Conservation (phyloP, 2,329 filamentous ascomycete genomes). For the Samsoniella hepiali region DNA sequence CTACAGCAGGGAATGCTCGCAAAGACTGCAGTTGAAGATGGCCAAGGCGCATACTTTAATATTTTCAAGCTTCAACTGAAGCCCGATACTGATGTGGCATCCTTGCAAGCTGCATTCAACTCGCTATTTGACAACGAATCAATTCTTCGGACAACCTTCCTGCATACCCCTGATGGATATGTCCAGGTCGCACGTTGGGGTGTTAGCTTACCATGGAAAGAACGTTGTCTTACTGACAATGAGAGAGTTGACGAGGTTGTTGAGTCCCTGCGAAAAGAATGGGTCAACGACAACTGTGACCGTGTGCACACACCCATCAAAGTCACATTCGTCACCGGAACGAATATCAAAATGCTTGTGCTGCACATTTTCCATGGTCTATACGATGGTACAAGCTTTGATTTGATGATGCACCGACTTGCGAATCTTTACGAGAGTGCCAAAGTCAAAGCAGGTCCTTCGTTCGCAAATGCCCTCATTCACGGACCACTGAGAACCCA, state of each 20-base stretch:
- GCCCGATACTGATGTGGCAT: slow-evolving; percentile 39
- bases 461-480: slow-evolving; percentile 65
- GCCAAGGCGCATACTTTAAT: slow-evolving; percentile 69
- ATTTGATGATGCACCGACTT: slow-evolving; percentile 62
- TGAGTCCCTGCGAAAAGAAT: slow-evolving; percentile 39
- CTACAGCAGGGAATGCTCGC: slow-evolving; percentile 85
- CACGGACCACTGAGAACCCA: slow-evolving; percentile 62
- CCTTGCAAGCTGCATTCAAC: slow-evolving; percentile 57
- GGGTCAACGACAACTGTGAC: slow-evolving; percentile 52
- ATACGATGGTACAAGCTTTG: slow-evolving; percentile 81
- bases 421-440: slow-evolving; percentile 23
- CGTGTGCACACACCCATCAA: slow-evolving; percentile 52
- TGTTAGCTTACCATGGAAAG: slow-evolving; percentile 42
- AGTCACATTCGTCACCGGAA: slow-evolving; percentile 38
- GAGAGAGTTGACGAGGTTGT: slow-evolving; percentile 34
- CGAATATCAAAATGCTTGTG: slow-evolving; percentile 41
- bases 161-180: slow-evolving; percentile 70
- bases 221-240: slow-evolving; percentile 29
- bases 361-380: slow-evolving; percentile 80
- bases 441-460: slow-evolving; percentile 37
- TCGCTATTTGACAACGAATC: slow-evolving; percentile 50
- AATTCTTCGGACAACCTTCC: slow-evolving; percentile 70
- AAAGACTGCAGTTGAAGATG: slow-evolving; percentile 55
- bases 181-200: slow-evolving; percentile 65
- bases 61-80: slow-evolving; percentile 61